Percentiles rank a stretch among this genome's conserved stretches.
Conservation (phyloP, 2,329 filamentous ascomycete genomes). For the Neopestalotiopsis rosae region DNA sequence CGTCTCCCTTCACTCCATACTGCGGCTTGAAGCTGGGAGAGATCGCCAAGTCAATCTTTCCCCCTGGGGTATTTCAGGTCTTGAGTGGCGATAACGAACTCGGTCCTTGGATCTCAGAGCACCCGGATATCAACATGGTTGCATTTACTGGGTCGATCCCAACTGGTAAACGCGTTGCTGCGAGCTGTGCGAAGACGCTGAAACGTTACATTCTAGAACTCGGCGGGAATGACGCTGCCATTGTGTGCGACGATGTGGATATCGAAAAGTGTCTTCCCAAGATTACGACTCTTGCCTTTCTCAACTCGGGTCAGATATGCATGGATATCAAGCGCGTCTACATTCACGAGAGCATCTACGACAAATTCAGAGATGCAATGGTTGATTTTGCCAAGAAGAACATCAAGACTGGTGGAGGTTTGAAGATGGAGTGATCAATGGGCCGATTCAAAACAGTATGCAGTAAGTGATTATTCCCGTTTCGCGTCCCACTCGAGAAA, state of each 20-base stretch:
- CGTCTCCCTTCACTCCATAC: slow-evolving; percentile 46
- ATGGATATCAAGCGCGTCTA: slow-evolving; percentile 54
- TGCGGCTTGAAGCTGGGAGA: slow-evolving; percentile 64
- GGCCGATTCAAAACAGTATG: slow-evolving; percentile 67
- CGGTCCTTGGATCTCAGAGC: slow-evolving; percentile 62
- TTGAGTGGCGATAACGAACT: slow-evolving; percentile 65
- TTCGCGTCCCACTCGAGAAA: neutral
- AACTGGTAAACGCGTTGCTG: slow-evolving; percentile 67
- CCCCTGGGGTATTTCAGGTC: slow-evolving; percentile 66
- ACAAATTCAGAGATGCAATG: slow-evolving; percentile 49
- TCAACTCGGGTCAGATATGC: slow-evolving; percentile 18
- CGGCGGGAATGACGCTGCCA: slow-evolving; percentile 66
- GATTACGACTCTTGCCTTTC: slow-evolving; percentile 14
- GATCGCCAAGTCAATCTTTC: slow-evolving; percentile 61
- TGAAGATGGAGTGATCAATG: slow-evolving; percentile 45
- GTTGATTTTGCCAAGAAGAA: slow-evolving; percentile 45
- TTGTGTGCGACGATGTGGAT: slow-evolving; percentile 63
- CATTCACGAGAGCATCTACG: slow-evolving; percentile 58
- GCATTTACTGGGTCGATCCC: slow-evolving; percentile 66
- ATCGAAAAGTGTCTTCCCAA: slow-evolving; percentile 35
- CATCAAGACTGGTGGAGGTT: slow-evolving; percentile 39
- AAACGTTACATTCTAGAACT: slow-evolving; percentile 68
- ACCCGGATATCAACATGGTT: slow-evolving; percentile 66
- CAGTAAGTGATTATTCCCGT: slow-evolving; percentile 62
- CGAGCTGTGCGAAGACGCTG: slow-evolving; percentile 58